Percentiles rank a stretch among this genome's conserved stretches.
These are phyloP conservation scores for Fraxinus sp. DNA, from an alignment of 305 asterid genomes.

Conservation along the genomic window DNA sequence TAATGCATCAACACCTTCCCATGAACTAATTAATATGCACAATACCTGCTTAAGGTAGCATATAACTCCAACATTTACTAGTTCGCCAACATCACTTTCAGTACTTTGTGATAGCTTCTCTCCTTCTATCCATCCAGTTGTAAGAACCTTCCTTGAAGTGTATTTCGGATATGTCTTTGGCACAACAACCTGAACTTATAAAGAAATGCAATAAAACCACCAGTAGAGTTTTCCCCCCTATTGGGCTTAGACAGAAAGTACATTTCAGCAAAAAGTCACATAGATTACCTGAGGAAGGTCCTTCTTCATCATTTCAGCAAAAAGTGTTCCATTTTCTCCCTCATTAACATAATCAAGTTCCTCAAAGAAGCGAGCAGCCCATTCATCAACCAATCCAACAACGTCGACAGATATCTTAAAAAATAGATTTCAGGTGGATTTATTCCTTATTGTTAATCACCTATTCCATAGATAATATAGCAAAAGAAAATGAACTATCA, in stretches of 20 bases:
- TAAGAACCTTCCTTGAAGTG: constrained; percentile 95
- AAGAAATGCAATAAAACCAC: constrained; percentile 13
- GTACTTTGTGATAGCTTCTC: constrained; percentile 98
- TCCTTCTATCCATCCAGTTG: constrained; percentile 91
- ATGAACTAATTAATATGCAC: neutral
- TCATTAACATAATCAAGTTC: constrained; percentile 96
- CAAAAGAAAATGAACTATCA: constrained; percentile 17
- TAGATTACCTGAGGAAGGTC: constrained; percentile 92
- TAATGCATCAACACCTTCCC: constrained; percentile 10
- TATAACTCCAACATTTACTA: constrained; percentile 97
- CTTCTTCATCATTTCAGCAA: constrained; percentile 93
- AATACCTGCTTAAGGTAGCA: constrained; percentile 99
- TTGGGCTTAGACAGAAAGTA: neutral
- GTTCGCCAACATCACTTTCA: constrained; percentile 95
- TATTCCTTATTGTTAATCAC: constrained; percentile 12
- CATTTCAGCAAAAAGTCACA: constrained; percentile 70
- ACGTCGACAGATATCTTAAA: constrained; percentile 79
- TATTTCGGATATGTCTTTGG: constrained; percentile 79
- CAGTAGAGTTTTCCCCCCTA: neutral
- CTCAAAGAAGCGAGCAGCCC: constrained; percentile 99
- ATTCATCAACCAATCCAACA: constrained; percentile 97
- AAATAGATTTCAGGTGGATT: constrained; percentile 7
- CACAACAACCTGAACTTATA: constrained; percentile 70
- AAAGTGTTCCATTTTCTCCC: constrained; percentile 89
- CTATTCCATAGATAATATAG: constrained; percentile 22